Evolutionary conservation across 202 grass and related monocot species (phyloP).

Genomic region (Digitaria exilis): DNA sequence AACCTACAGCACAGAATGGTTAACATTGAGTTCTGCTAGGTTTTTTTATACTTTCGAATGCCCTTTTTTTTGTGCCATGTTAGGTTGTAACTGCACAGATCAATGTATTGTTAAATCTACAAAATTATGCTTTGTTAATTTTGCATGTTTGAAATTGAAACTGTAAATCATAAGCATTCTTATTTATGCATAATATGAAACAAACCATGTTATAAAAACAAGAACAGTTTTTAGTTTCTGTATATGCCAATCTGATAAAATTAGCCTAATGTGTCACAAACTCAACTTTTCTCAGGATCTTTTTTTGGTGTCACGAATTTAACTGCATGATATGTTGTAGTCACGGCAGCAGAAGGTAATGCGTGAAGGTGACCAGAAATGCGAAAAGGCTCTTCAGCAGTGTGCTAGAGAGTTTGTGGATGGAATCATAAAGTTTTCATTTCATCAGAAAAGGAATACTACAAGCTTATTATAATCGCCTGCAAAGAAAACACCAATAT

Average conservation of each 20-base stretch:
- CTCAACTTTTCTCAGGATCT: neutral
- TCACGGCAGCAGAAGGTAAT: neutral
- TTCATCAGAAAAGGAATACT: constrained; percentile 28
- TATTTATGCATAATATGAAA: neutral
- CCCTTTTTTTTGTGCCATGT: neutral
- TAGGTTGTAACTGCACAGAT: neutral
- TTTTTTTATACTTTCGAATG: neutral
- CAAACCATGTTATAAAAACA: neutral
- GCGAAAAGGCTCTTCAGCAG: neutral
- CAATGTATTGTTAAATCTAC: neutral
- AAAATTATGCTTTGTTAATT: neutral
- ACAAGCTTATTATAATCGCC: constrained; percentile 29
- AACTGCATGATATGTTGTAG: neutral
- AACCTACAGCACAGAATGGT: neutral
- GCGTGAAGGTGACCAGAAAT: neutral
- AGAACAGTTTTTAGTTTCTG: neutral
- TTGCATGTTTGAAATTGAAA: neutral
- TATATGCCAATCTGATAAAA: neutral
- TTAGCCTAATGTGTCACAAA: neutral
- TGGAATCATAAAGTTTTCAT: constrained; percentile 33
- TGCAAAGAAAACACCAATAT: constrained; percentile 32
- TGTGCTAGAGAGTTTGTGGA: constrained; percentile 25
- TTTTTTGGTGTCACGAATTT: neutral
- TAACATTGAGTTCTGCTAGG: neutral
- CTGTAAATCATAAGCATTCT: neutral